Percentiles rank a stretch among this genome's conserved stretches.
These are phyloP conservation scores for Fraxinus ornus DNA, from an alignment of 305 asterid species.

Conservation along the genomic window DNA sequence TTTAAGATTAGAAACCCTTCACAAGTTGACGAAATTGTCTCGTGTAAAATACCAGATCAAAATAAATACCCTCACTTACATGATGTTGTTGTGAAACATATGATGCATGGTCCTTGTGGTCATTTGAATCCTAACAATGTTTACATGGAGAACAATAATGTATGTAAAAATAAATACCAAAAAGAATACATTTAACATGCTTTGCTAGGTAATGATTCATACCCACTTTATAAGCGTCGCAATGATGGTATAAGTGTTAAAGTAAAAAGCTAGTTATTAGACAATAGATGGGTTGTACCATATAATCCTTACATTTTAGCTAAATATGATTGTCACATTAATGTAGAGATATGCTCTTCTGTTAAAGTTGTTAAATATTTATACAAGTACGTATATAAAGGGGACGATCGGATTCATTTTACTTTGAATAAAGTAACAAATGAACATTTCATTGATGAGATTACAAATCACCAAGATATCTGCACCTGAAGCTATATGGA, in stretches of 20 bases:
- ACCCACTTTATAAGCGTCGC: background rate
- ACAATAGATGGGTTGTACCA: background rate
- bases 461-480: too few species aligned
- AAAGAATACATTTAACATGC: background rate
- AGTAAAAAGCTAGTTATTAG: background rate
- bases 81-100: background rate
- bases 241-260: background rate
- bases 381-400: too few species aligned
- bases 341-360: background rate
- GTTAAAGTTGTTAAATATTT: too few species aligned
- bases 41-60: too few species aligned
- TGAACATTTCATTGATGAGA: too few species aligned
- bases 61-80: background rate
- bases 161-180: background rate
- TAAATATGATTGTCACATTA: background rate
- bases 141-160: too few species aligned
- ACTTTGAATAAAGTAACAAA: too few species aligned
- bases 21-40: background rate
- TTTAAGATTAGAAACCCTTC: background rate
- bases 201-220: background rate
- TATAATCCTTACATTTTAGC: background rate
- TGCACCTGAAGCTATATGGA: too few species aligned
- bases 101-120: background rate
- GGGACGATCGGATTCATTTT: background rate
- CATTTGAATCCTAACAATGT: background rate